Evolutionary conservation across 768 basidiomycete genomes (phyloP), one percentile per base, ranked within the genome.

Genomic region (Amanita brunnescens): DNA sequence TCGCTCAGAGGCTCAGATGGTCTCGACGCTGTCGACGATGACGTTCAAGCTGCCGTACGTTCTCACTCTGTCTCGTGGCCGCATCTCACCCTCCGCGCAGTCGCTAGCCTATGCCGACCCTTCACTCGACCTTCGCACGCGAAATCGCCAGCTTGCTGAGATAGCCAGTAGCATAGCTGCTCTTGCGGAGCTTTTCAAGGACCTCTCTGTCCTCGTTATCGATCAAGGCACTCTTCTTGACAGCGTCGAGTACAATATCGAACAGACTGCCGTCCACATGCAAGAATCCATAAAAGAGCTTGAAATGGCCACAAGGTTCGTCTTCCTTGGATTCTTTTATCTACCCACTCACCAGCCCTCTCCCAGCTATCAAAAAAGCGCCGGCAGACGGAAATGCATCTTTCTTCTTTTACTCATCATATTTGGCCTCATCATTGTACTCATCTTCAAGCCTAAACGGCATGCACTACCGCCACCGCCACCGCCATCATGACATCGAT

Each of bases 141-240:
- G 77, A 46, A 73, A 78, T 47, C 78, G 77, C 54, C 92, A 97
- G 63, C 74, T 99, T 53, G 78, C 82, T 29, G 84, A 93, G 62
- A 91, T 99, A 55, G 93, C 95, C 2, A 84, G 87, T 58, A 92
- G 87, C 18, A 99, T 99, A 58, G 80, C 87, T 37, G 80, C 82
- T 39, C 77, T 99, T 24, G 94, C 94, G 1, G 95, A 95, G 61
- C 77, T 99, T 46, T 99, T 99, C 78, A 92, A 95, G 61, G 96
- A 99, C 63, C 75, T 99, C 41, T 88, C 87, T 12, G 78, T 78
- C 32, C 80, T 99, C 50, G 91, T 99, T 53, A 97, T 98, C 56
- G 96, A 98, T 68, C 96, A 99, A 62, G 96, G 96, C 24, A 97
- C 95, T 24, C 78, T 99, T 29, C 76, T 98, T 50, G 96, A 98